phyloP scores from a whole-genome alignment of 176 grass and related monocot genomes.

The Ampelocalamus luodianensis region DNA sequence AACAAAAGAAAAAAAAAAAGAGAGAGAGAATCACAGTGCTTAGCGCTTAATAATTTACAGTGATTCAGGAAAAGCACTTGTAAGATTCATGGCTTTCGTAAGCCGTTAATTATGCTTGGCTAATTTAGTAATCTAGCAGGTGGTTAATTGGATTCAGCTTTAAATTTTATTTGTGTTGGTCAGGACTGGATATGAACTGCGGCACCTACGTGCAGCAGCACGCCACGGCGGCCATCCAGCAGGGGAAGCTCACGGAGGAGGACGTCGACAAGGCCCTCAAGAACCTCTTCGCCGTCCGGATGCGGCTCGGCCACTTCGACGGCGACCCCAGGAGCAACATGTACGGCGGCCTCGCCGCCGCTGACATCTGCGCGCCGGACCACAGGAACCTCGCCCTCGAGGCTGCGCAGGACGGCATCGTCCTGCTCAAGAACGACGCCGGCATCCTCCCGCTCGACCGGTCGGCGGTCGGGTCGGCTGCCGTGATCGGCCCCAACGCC shows the following conservation, averaged over 20 bases:
- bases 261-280: constrained; percentile 64
- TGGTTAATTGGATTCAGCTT: neutral
- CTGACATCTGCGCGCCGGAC: constrained; percentile 53
- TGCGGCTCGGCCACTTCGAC: constrained; percentile 83
- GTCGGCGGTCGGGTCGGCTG: constrained; percentile 16
- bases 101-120: too few species aligned
- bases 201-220: constrained; percentile 51
- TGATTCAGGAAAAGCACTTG: neutral
- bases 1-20: too few species aligned
- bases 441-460: constrained; percentile 53
- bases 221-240: constrained; percentile 40
- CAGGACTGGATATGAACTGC: constrained; percentile 82
- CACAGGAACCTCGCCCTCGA: constrained; percentile 70
- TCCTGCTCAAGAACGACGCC: constrained; percentile 67
- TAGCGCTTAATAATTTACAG: neutral
- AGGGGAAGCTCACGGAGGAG: constrained; percentile 54
- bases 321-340: constrained; percentile 50
- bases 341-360: constrained; percentile 57
- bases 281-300: constrained; percentile 63
- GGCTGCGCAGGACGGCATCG: constrained; percentile 75
- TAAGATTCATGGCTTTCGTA: neutral
- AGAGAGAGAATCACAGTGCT: neutral
- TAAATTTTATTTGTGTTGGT: neutral
- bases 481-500: constrained; percentile 72
- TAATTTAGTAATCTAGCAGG: neutral